Percentiles rank a stretch among this genome's conserved stretches.
Conservation (phyloP, 116 monocot species). For the Posidonia oceanica region DNA sequence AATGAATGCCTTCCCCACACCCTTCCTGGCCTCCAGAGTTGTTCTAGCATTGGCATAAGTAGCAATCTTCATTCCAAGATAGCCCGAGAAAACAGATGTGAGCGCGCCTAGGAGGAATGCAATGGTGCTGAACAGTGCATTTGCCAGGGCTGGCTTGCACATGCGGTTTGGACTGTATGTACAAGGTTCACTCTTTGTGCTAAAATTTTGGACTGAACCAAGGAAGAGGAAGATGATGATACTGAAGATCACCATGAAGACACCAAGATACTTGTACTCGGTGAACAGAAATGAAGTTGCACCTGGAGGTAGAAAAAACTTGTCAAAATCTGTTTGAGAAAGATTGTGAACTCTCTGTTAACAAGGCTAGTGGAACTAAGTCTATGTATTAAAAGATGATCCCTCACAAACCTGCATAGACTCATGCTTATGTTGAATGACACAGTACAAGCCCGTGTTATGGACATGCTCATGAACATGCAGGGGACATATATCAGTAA, state of each 20-base stretch:
- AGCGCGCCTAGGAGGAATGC: conserved; percentile 15
- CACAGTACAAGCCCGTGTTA: background rate
- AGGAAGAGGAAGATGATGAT: conserved; percentile 55
- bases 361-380: background rate
- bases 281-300: conserved; percentile 38
- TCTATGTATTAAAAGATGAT: too few species aligned
- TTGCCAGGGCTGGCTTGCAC: conserved; percentile 36
- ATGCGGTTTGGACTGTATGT: conserved; percentile 24
- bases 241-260: conserved; percentile 42
- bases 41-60: conserved; percentile 22
- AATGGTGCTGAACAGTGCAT: conserved; percentile 13
- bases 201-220: conserved; percentile 54
- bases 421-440: background rate
- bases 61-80: conserved; percentile 23
- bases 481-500: background rate
- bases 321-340: background rate
- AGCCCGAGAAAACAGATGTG: conserved; percentile 20
- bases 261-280: conserved; percentile 48
- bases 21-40: conserved; percentile 19
- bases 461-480: background rate
- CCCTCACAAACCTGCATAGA: too few species aligned
- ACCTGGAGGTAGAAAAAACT: conserved; percentile 5
- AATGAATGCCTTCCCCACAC: conserved; percentile 43
- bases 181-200: conserved; percentile 37
- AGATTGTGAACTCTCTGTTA: background rate